Evolutionary conservation across 1,284 basidiomycete genomes (phyloP).

Genomic region (Apiotrichum gamsii): DNA sequence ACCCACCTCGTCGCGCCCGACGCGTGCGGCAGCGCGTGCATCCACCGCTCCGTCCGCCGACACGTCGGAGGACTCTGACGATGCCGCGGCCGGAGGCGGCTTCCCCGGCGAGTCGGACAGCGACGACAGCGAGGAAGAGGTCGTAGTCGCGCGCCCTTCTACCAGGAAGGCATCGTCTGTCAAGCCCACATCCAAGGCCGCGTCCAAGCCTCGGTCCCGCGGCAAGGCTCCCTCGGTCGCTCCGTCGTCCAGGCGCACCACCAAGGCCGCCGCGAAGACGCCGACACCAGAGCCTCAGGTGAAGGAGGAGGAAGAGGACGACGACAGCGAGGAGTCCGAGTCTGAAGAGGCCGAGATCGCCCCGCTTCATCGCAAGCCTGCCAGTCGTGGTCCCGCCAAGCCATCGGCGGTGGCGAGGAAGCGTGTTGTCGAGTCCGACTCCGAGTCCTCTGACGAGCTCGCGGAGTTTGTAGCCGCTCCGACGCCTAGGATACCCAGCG

Average conservation of each 20-base stretch:
- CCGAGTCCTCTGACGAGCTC: constrained; percentile 1
- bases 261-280: background rate
- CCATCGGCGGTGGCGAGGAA: background rate
- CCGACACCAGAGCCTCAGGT: constrained; percentile 12
- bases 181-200: background rate
- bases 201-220: background rate
- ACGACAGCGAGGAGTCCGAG: constrained; percentile 16
- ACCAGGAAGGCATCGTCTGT: background rate
- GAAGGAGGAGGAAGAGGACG: constrained; percentile 14
- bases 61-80: too few relatives aligned
- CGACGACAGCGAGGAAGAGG: constrained; percentile 1
- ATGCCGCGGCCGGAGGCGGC: too few relatives aligned
- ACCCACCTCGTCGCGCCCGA: background rate
- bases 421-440: constrained; percentile 14
- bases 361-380: too few relatives aligned
- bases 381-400: background rate
- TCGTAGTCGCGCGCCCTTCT: background rate
- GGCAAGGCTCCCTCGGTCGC: background rate
- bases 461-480: constrained; percentile 1
- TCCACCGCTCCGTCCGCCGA: background rate
- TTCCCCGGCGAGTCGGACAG: background rate
- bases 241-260: background rate
- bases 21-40: background rate
- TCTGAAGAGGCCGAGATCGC: constrained; percentile 17
- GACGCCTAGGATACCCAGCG: background rate